Percentiles rank a stretch among this genome's conserved stretches.
Evolutionary conservation across 2,329 filamentous ascomycete species (phyloP).

Genomic region (Penicillium aurantiogriseum): DNA sequence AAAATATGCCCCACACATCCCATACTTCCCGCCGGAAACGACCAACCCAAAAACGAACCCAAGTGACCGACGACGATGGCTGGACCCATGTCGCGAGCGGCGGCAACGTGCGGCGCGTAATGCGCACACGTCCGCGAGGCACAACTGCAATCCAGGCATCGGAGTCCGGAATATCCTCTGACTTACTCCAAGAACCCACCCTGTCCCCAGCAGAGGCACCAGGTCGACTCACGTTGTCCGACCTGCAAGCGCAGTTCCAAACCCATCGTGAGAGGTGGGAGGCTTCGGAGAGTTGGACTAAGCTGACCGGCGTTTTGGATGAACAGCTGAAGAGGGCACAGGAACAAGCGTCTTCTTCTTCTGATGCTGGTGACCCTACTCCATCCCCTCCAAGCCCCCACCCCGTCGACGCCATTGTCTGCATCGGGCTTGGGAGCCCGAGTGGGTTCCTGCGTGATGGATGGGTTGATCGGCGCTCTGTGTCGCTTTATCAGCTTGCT

Average conservation of each 20-base stretch:
- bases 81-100: constrained; percentile 46
- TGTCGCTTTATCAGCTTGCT: constrained; percentile 44
- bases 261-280: constrained; percentile 31
- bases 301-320: constrained; percentile 15
- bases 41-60: constrained; percentile 32
- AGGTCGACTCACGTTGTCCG: constrained; percentile 29
- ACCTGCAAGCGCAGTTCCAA: constrained; percentile 33
- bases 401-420: constrained; percentile 34
- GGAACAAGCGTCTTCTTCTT: background rate
- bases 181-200: constrained; percentile 2
- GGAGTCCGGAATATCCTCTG: background rate
- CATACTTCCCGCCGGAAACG: constrained; percentile 33
- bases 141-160: background rate
- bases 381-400: background rate
- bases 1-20: constrained; percentile 37
- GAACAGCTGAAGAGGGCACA: background rate
- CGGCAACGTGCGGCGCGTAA: constrained; percentile 28
- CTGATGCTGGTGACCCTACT: background rate
- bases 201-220: constrained; percentile 41
- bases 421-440: constrained; percentile 43
- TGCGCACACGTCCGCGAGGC: constrained; percentile 12
- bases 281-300: constrained; percentile 29
- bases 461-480: constrained; percentile 42
- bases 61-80: constrained; percentile 42
- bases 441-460: constrained; percentile 44